phyloP scores from a whole-genome alignment of 371 early-diverging fungal genomes.

The Fennellomyces sp. region DNA sequence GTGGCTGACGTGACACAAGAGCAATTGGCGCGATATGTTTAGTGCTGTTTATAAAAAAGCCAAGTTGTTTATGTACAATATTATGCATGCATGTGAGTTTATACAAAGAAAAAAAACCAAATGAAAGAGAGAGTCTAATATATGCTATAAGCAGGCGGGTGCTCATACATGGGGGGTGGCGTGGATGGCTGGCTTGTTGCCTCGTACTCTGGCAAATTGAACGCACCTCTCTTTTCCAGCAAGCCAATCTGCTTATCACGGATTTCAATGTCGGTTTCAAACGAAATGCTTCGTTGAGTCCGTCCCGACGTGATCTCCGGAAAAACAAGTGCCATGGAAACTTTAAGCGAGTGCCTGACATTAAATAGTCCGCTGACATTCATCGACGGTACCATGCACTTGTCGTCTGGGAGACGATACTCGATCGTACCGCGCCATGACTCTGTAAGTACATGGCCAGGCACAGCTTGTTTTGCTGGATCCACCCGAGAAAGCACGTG shows the following conservation, averaged over 20 bases:
- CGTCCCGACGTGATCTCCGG: neutral
- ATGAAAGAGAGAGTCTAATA: neutral
- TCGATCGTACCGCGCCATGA: conserved; percentile 3
- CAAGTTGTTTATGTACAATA: neutral
- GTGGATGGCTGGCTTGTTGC: neutral
- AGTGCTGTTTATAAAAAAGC: neutral
- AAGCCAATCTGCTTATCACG: neutral
- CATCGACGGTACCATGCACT: neutral
- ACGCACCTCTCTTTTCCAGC: conserved; percentile 4
- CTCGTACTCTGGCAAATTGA: conserved; percentile 3
- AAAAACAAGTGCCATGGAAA: conserved; percentile 3
- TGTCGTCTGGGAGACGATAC: neutral
- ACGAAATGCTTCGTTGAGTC: neutral
- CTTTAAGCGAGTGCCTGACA: neutral
- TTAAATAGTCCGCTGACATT: neutral
- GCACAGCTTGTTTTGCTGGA: neutral
- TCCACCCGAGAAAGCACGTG: conserved; percentile 4
- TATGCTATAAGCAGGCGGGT: neutral
- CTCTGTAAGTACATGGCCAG: neutral
- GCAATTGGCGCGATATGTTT: conserved; percentile 1
- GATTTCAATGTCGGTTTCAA: conserved; percentile 3
- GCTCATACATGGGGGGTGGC: conserved; percentile 3
- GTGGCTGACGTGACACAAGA: conserved; percentile 10
- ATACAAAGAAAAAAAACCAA: neutral
- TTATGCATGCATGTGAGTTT: no score